Base-by-base conservation (phyloP, 73 alveolate species). In the Paramecium octaurelia region DNA sequence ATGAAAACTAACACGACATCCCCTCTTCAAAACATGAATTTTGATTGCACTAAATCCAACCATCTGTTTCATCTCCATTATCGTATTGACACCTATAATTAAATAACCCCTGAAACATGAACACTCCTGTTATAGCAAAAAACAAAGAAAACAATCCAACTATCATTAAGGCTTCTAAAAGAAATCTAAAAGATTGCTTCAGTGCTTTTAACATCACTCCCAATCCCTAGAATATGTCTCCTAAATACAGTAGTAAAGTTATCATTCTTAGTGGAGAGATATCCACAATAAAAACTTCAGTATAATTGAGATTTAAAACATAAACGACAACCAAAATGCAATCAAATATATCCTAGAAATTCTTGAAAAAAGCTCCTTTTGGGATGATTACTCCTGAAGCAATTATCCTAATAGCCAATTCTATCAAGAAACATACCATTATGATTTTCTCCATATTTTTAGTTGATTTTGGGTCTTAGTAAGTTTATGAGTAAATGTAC, bases 201-300 rank as follows among this genome's bases (percentile, higher is more conserved):
- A 80, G 24, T 23, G 91, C 91, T 14, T 44, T 80, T 46, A 80
- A 44, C 91, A 80, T 80, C 12, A 44, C 75, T 24, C 75, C 73
- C 9, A 80, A 44, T 3, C 84, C 84, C 6, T 20, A 12, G 31
- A 64, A 64, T 0, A 64, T 64, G 16, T 73, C 59, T 36, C 87
- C 59, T 36, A 73, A 36, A 18, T 73, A 73, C 14, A 73, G 18
- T 14, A 73, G 21, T 11, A 73, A 43, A 6, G 87, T 73, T 31
- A 73, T 73, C 14, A 73, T 21, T 36, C 87, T 34, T 73, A 73
- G 35, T 0, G 87, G 87, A 73, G 87, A 73, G 16, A 73, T 36
- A 73, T 73, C 87, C 1, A 73, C 84, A 5, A 64, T 64, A 34
- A 64, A 64, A 0, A 64, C 27, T 9, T 64, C 84, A 64, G 54